phyloP scores from a whole-genome alignment of 352 stramenopile species.

The Peronosclerospora sorghi region DNA sequence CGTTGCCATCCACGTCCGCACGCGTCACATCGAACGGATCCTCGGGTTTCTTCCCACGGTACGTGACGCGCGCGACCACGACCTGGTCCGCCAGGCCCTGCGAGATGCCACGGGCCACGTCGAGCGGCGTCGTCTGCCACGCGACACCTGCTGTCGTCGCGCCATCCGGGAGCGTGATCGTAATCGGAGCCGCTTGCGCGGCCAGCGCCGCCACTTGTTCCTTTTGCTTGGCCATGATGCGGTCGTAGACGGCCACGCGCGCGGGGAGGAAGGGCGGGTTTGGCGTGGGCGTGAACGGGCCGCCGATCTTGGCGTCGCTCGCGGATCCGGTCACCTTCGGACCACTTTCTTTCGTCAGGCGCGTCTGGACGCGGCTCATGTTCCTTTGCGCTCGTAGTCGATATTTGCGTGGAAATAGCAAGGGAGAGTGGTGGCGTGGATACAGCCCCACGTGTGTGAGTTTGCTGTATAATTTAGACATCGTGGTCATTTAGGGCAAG shows the following conservation, averaged over 20 bases:
- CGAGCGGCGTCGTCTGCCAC: conserved; percentile 93
- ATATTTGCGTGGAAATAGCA: too few relatives aligned
- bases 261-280: conserved; percentile 79
- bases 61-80: conserved; percentile 90
- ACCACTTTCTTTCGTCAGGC: conserved; percentile 65
- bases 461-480: too few relatives aligned
- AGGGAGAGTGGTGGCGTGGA: too few relatives aligned
- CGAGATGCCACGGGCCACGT: conserved; percentile 92
- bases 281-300: conserved; percentile 59
- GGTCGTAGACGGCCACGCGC: conserved; percentile 81
- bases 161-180: conserved; percentile 96
- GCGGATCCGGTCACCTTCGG: conserved; percentile 41
- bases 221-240: conserved; percentile 61
- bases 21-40: conserved; percentile 72
- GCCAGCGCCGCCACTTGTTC: conserved; percentile 53
- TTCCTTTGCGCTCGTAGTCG: too few relatives aligned
- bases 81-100: conserved; percentile 90
- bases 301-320: conserved; percentile 67
- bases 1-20: conserved; percentile 85
- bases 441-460: too few relatives aligned
- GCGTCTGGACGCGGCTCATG: conserved; percentile 70
- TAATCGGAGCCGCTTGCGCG: conserved; percentile 88
- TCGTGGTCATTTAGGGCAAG: too few relatives aligned
- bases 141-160: conserved; percentile 84
- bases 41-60: conserved; percentile 46